Conservation (phyloP, 345 rosid genomes). For the Pelargonium nanum region DNA sequence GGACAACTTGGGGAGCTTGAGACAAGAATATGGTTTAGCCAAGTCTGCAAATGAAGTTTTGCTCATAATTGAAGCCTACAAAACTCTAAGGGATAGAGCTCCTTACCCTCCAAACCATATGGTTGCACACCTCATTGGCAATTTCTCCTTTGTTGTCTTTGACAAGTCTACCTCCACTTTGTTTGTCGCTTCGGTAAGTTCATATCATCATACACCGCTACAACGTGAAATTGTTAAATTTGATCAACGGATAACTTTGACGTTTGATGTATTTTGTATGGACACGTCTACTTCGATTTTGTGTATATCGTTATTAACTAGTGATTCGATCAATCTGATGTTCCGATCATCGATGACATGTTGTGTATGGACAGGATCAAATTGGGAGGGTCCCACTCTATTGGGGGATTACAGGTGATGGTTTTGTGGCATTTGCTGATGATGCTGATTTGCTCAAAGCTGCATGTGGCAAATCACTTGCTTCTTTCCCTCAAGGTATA, state of each 20-base stretch:
- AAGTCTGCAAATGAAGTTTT: conserved; percentile 80
- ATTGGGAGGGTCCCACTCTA: conserved; percentile 81
- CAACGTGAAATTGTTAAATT: too few relatives aligned
- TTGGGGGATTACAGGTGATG: conserved; percentile 98
- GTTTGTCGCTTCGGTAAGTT: conserved; percentile 54
- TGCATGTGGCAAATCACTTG: conserved; percentile 96
- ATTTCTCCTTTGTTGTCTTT: conserved; percentile 76
- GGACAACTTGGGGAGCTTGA: conserved; percentile 84
- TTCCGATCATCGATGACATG: too few relatives aligned
- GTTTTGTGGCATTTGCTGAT: conserved; percentile 79
- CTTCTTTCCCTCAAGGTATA: conserved; percentile 97
- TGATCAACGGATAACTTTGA: too few relatives aligned
- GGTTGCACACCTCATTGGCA: conserved; percentile 75
- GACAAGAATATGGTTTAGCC: conserved; percentile 84
- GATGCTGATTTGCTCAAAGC: conserved; percentile 75
- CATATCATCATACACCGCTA: too few relatives aligned
- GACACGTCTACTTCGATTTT: too few relatives aligned
- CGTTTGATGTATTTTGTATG: too few relatives aligned
- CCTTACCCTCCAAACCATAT: conserved; percentile 90
- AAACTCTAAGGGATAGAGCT: conserved; percentile 94
- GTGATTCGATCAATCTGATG: conserved; percentile 5
- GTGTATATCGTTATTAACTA: not conserved
- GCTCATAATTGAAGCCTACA: conserved; percentile 86
- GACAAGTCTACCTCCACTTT: conserved; percentile 77
- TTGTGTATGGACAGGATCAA: conserved; percentile 59